Conservation (phyloP, 768 basidiomycete genomes). For the Mycena metata region DNA sequence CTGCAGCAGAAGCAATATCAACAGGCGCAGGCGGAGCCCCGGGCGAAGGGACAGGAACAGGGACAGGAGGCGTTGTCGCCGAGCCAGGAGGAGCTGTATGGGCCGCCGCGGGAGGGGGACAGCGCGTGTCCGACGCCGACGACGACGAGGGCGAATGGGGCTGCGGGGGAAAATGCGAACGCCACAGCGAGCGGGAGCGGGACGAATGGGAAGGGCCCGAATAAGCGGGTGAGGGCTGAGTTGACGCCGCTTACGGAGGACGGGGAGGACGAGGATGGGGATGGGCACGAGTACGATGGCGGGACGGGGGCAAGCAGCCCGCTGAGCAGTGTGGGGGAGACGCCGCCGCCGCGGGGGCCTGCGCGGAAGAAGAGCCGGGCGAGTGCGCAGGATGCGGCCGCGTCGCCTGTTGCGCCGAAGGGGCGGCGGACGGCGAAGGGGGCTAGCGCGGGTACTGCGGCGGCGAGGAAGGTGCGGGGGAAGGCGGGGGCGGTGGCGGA, state of each 20-base stretch:
- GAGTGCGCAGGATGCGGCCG: too few relatives aligned
- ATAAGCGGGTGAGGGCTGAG: slow-evolving; percentile 60
- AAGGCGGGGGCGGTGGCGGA: slow-evolving; percentile 22
- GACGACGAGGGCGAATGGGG: too few relatives aligned
- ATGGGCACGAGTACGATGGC: slow-evolving; percentile 2
- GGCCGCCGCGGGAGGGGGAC: slow-evolving; percentile 15
- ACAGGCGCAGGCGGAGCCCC: too few relatives aligned
- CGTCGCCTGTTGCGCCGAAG: not conserved
- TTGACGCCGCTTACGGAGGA: slow-evolving; percentile 61
- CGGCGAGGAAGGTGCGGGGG: slow-evolving; percentile 29
- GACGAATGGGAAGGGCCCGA: slow-evolving; percentile 40
- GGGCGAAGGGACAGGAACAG: too few relatives aligned
- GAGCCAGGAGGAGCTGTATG: slow-evolving; percentile 26
- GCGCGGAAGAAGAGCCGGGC: slow-evolving; percentile 26
- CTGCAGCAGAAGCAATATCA: slow-evolving; percentile 38
- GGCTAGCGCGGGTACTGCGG: slow-evolving; percentile 11
- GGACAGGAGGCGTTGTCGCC: not conserved
- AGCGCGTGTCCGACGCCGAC: too few relatives aligned
- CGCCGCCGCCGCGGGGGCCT: slow-evolving; percentile 25
- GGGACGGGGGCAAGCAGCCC: slow-evolving; percentile 23
- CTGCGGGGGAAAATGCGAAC: not conserved
- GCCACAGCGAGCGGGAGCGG: slow-evolving; percentile 5
- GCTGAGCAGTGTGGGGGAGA: slow-evolving; percentile 24
- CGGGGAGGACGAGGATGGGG: slow-evolving; percentile 24
- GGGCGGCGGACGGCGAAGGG: slow-evolving; percentile 13